phyloP scores from a whole-genome alignment of 2,329 filamentous ascomycete species.

The Fusarium coffeatum region DNA sequence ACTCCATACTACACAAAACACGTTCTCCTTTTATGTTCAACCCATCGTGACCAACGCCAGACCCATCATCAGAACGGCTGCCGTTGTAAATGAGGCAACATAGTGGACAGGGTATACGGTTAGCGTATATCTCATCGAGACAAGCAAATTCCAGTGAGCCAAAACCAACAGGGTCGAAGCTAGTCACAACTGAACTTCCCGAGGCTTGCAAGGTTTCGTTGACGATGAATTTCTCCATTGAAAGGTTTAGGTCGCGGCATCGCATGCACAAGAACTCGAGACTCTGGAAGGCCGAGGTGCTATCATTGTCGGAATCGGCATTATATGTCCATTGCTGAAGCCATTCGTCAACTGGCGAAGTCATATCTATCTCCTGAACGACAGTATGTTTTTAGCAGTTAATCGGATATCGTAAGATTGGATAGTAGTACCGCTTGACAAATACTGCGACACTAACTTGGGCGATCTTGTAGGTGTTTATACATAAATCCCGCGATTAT shows the following conservation, averaged over 20 bases:
- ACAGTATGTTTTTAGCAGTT: no score
- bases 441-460: no score
- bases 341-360: no score
- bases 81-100: neutral
- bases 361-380: no score
- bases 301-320: accelerated
- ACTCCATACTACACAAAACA: neutral
- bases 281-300: no score
- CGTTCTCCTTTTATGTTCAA: neutral
- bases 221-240: neutral
- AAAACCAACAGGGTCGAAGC: no score
- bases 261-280: no score
- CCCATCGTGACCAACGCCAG: neutral
- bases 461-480: no score
- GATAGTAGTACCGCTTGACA: no score
- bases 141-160: no score
- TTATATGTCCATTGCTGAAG: accelerated
- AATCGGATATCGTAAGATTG: no score
- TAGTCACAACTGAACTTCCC: neutral
- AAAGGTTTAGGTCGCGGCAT: neutral
- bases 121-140: neutral
- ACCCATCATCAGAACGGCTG: neutral
- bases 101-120: neutral
- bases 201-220: neutral
- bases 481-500: no score